Base-by-base conservation (phyloP, 805 yeast genomes). In the Candida broadrunensis region DNA sequence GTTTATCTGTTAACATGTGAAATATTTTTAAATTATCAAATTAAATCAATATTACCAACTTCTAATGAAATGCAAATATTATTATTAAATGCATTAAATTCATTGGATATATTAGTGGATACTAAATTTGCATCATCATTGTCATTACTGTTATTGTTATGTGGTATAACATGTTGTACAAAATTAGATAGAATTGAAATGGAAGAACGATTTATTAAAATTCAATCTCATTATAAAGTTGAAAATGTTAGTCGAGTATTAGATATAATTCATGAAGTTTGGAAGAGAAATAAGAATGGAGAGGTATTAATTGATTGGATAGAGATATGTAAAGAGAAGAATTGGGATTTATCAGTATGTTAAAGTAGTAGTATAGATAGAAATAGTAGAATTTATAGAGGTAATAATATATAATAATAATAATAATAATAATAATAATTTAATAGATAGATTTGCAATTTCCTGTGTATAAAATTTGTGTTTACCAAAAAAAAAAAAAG, bases 131-230 rank as follows among this genome's bases (percentile, higher is more conserved):
- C 45, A 16, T 43, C 50, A 1, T 37, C 50, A 11, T 41, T 55
- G n/a, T 47, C 56, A 17, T 41, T 55, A 6, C 58, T 51, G 14
- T 37, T 56, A 17, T 39, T 61, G 16, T 44, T 56, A 20, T 54
- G 60, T 43, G 65, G 63, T 13, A 45, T 58, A 21, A 41, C 56
- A n/a, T 50, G 60, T 39, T 38, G 43, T 34, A 43, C 51, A n/a
- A 24, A 41, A 20, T 32, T 36, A 25, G 66, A 61, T 39, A 45
- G 54, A 37, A 34, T 29, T 6, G 37, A 39, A 17, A 48, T 61
- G 49, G 48, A 47, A 11, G 32, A 23, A 12, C 37, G 50, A 31
- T 46, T 61, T 31, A 34, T 35, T 7, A 46, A 39, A 16, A 41
- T 52, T 29, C 25, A 25, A 11, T 33, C 35, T 17, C 15, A 11